Evolutionary conservation across 116 monocot species (phyloP).

Genomic region (Papilionanthe hybrid): DNA sequence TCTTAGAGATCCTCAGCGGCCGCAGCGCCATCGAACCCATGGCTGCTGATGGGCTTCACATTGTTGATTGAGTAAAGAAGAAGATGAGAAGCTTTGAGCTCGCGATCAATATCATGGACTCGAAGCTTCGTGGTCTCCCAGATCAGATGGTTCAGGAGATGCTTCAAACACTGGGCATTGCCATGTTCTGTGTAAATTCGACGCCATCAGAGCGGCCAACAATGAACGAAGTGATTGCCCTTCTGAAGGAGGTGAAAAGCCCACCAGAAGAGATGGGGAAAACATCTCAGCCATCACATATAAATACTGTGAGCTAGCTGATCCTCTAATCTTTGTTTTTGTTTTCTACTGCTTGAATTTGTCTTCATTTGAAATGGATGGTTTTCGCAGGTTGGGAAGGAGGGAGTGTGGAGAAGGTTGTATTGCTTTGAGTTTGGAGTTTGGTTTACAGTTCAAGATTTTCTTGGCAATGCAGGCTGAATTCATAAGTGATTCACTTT

Average conservation of each 20-base stretch:
- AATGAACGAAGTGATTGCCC: conserved; percentile 89
- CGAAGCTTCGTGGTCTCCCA: conserved; percentile 52
- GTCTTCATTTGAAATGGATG: neutral
- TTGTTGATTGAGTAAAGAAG: conserved; percentile 78
- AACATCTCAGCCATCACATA: conserved; percentile 69
- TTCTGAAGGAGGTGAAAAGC: conserved; percentile 84
- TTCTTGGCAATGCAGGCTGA: neutral
- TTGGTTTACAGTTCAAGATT: neutral
- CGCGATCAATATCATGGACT: conserved; percentile 51
- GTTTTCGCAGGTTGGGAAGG: neutral
- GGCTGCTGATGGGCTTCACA: conserved; percentile 48
- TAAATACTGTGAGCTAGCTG: conserved; percentile 37
- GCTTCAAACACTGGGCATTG: conserved; percentile 81
- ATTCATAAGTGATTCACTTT: neutral
- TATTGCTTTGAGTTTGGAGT: neutral
- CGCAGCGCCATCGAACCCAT: conserved; percentile 56
- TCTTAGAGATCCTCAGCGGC: conserved; percentile 72
- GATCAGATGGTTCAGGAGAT: conserved; percentile 87
- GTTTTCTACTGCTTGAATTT: neutral
- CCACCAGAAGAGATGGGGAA: conserved; percentile 78
- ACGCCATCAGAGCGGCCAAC: conserved; percentile 70
- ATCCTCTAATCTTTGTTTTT: neutral
- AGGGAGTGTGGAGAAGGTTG: neutral
- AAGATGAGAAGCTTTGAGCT: conserved; percentile 84
- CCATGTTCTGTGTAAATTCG: conserved; percentile 88